phyloP scores from a whole-genome alignment of 495 filamentous ascomycete genomes.

The Hyphodiscus hymeniophilus region DNA sequence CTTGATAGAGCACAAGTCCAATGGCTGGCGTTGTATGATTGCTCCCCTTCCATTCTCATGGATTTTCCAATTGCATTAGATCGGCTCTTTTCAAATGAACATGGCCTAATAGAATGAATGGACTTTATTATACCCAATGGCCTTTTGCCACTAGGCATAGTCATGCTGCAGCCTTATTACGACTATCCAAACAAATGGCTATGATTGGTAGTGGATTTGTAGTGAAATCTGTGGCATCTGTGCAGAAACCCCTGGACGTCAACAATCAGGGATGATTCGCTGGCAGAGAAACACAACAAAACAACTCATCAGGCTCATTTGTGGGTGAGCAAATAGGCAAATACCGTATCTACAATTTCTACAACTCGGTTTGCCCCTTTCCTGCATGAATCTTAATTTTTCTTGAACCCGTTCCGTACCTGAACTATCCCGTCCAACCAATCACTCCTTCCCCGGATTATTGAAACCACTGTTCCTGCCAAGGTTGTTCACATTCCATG shows the following conservation, averaged over 20 bases:
- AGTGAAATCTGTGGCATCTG: not conserved
- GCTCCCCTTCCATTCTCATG: not conserved
- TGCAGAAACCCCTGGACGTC: not conserved
- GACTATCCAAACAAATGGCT: not conserved
- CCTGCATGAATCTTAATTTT: not conserved
- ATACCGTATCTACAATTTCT: not conserved
- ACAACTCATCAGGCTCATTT: not conserved
- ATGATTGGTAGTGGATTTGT: not conserved
- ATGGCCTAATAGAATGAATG: not conserved
- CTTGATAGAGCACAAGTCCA: not conserved
- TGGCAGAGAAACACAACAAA: not conserved
- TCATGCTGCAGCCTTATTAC: not conserved
- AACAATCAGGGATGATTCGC: conserved; percentile 3
- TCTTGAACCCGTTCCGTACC: not conserved
- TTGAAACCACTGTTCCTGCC: conserved; percentile 12
- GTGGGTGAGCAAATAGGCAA: not conserved
- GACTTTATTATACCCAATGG: not conserved
- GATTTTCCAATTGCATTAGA: not conserved
- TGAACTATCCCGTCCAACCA: conserved; percentile 3
- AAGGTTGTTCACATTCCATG: conserved; percentile 8
- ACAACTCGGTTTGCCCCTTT: not conserved
- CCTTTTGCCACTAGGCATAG: not conserved
- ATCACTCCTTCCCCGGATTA: conserved; percentile 17
- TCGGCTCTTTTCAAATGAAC: not conserved
- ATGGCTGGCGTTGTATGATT: conserved; percentile 1